A percentile compares a stretch with the other conserved stretches of the same genome.
These are phyloP conservation scores for Aspergillus piperis DNA, from an alignment of 2,329 filamentous ascomycete genomes.

Conservation along the genomic window DNA sequence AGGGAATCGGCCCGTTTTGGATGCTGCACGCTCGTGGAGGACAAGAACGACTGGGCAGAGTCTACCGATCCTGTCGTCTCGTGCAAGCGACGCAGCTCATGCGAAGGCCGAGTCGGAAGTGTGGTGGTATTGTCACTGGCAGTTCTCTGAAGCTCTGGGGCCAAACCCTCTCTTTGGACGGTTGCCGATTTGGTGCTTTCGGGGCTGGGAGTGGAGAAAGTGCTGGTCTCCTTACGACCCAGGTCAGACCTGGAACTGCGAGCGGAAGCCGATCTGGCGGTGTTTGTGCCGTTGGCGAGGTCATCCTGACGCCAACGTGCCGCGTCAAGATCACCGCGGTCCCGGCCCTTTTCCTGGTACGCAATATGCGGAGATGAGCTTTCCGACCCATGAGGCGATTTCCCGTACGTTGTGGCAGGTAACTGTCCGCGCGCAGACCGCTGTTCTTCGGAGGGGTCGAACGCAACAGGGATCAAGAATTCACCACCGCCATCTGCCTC, in stretches of 20 bases:
- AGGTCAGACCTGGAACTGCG: constrained; percentile 49
- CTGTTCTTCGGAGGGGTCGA: constrained; percentile 67
- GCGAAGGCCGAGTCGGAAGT: constrained; percentile 55
- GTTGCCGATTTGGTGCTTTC: constrained; percentile 29
- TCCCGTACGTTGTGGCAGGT: constrained; percentile 20
- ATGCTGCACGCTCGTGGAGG: constrained; percentile 36
- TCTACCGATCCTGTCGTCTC: constrained; percentile 53
- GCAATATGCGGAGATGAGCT: constrained; percentile 81
- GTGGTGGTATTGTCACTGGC: constrained; percentile 28
- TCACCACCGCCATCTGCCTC: constrained; percentile 62
- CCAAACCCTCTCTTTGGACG: constrained; percentile 36
- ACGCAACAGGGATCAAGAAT: constrained; percentile 74
- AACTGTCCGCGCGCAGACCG: constrained; percentile 54
- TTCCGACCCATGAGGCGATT: constrained; percentile 38
- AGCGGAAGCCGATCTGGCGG: constrained; percentile 51
- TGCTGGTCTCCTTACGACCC: constrained; percentile 44
- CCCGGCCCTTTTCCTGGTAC: constrained; percentile 79
- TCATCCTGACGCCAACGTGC: constrained; percentile 33
- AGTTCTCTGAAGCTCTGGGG: constrained; percentile 33
- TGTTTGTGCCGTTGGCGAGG: constrained; percentile 26
- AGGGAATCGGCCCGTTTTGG: constrained; percentile 65
- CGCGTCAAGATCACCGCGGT: constrained; percentile 53
- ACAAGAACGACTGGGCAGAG: constrained; percentile 37
- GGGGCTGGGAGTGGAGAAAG: constrained; percentile 40
- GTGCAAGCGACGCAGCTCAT: constrained; percentile 57